Percentiles rank a stretch among this genome's conserved stretches.
Conservation (phyloP, 2,329 filamentous ascomycete genomes). For the Cordyceps farinosa region DNA sequence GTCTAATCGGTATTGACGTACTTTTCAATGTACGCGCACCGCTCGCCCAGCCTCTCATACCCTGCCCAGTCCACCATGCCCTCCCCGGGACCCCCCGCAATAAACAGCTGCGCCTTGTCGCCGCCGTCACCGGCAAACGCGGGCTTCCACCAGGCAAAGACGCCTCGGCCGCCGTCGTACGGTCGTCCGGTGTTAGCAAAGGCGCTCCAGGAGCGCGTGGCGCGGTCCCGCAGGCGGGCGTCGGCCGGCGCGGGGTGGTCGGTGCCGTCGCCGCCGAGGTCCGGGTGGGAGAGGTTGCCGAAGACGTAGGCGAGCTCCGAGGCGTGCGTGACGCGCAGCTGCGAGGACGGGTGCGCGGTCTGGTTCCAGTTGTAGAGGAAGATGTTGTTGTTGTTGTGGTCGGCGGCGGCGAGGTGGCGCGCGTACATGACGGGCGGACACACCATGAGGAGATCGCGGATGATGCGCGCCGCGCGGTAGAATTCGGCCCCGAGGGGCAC, state of each 20-base stretch:
- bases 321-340: slow-evolving; percentile 40
- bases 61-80: not conserved
- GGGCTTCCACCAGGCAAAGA: not conserved
- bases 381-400: slow-evolving; percentile 30
- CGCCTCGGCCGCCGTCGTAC: not conserved
- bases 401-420: slow-evolving; percentile 34
- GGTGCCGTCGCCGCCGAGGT: slow-evolving; percentile 30
- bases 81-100: not conserved
- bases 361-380: slow-evolving; percentile 53
- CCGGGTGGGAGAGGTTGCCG: slow-evolving; percentile 40
- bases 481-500: slow-evolving; percentile 41
- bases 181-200: slow-evolving; percentile 40
- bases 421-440: slow-evolving; percentile 46
- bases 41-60: not conserved
- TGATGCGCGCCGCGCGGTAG: slow-evolving; percentile 46
- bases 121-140: not conserved
- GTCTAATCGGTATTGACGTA: not conserved
- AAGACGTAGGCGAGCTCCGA: slow-evolving; percentile 50
- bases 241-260: slow-evolving; percentile 37
- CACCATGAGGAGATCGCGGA: slow-evolving; percentile 50
- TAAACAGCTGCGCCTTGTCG: not conserved
- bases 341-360: slow-evolving; percentile 42
- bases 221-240: slow-evolving; percentile 34
- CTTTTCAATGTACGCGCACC: not conserved
- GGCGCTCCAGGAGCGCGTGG: slow-evolving; percentile 42